Base-by-base conservation (phyloP, 805 yeast genomes). In the Hanseniaspora occidentalis region DNA sequence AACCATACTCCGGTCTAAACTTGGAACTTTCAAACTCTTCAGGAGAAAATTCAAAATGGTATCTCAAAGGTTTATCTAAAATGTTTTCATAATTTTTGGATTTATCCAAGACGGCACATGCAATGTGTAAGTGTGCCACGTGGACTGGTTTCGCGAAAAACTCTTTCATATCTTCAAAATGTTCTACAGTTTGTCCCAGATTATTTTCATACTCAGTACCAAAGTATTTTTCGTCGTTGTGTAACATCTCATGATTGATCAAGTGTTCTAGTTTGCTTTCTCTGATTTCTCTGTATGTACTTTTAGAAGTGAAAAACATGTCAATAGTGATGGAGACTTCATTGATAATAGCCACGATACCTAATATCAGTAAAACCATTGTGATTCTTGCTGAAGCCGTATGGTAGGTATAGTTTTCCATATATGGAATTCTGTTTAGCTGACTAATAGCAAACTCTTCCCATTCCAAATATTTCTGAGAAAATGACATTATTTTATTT, bases 21-120 rank as follows among this genome's bases (percentile, higher is more conserved):
- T 60, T 43, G 3, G 29, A 62, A 25, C 56, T 56, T 45, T 74
- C 75, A 53, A 75, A 83, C 50, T 84, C 94, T 49, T 79, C 88
- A 0, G 94, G 92, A 23, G 83, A 74, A 57, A 84, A 84, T 53
- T 83, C 94, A 48, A 81, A 68, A 55, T 81, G 82, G 53, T 77
- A 83, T 20, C 63, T 64, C 24, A 80, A 46, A 2, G 73, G 70
- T 19, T 52, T 57, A 5, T 47, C 46, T 19, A 54, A 39, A 11
- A 52, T 38, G 5, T 36, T 35, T 4, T 49, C 40, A 17, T 63
- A 39, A 4, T 43, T 46, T 11, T 44, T 40, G 6, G 50, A 45
- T 1, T 46, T 43, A 4, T 48, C 45, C 6, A 51, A 18, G 2
- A 74, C 51, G 41, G 75, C 70, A 38, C 80, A 63, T 20, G 71